Evolutionary conservation across 805 yeast species (phyloP).

Genomic region (Ogataea ganodermae): DNA sequence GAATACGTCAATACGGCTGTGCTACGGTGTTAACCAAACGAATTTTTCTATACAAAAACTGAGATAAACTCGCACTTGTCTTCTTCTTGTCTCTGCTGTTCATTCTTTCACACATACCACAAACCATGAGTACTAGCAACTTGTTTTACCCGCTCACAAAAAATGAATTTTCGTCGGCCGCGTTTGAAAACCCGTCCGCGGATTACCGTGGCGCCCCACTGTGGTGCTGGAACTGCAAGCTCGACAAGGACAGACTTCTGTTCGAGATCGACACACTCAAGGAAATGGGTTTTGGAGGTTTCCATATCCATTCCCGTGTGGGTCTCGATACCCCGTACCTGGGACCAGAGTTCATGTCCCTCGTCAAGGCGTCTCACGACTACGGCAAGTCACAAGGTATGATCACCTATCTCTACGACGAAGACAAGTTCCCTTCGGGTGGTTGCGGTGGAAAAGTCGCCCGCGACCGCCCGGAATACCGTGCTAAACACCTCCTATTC

Average conservation of each 20-base stretch:
- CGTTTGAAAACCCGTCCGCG: conserved; percentile 1
- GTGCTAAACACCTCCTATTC: conserved; percentile 11
- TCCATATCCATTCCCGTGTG: conserved; percentile 13
- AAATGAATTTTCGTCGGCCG: background rate
- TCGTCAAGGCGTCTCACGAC: conserved; percentile 11
- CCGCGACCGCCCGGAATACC: conserved; percentile 11
- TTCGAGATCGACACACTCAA: conserved; percentile 6
- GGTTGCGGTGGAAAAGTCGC: conserved; percentile 15
- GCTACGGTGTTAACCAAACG: too few relatives aligned
- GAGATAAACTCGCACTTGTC: too few relatives aligned
- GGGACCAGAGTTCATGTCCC: conserved; percentile 13
- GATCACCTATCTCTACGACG: conserved; percentile 14
- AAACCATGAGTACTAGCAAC: background rate
- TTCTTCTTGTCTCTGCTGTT: too few relatives aligned
- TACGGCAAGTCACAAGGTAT: conserved; percentile 8
- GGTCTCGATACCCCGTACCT: conserved; percentile 14
- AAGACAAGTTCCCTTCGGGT: conserved; percentile 15
- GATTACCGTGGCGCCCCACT: conserved; percentile 8
- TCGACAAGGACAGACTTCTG: conserved; percentile 4
- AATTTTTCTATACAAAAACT: too few relatives aligned
- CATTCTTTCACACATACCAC: too few relatives aligned
- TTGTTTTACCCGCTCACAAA: conserved; percentile 1
- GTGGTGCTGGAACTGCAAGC: conserved; percentile 8
- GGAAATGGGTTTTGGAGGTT: conserved; percentile 16
- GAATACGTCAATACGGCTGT: too few relatives aligned